Evolutionary conservation across 306 rosid genomes (phyloP).

Genomic region (Mucuna pruriens): DNA sequence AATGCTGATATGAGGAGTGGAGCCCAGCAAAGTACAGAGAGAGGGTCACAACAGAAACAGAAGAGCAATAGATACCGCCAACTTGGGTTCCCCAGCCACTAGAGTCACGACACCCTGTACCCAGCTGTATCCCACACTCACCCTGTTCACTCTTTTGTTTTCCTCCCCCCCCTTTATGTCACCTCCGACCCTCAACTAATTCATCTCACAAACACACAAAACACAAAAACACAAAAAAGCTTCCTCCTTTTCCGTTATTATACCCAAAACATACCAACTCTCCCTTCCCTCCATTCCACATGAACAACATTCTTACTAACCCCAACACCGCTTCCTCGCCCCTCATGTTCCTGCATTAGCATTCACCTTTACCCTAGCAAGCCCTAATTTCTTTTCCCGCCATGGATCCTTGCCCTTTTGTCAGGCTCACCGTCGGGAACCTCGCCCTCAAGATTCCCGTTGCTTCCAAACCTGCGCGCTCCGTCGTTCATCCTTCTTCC

Average conservation of each 20-base stretch:
- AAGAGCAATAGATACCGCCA: constrained; percentile 26
- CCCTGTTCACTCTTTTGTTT: no score
- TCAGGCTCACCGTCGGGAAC: constrained; percentile 64
- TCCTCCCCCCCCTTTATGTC: background rate
- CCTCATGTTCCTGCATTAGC: background rate
- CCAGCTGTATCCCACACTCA: constrained; percentile 68
- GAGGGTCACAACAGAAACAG: background rate
- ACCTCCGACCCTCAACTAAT: background rate
- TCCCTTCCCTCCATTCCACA: background rate
- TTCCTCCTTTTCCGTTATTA: background rate
- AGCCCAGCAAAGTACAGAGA: constrained; percentile 39
- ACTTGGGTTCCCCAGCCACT: constrained; percentile 55
- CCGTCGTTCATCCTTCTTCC: constrained; percentile 76
- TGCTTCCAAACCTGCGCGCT: constrained; percentile 74
- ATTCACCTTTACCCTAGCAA: background rate
- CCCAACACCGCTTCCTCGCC: background rate
- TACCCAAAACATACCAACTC: background rate
- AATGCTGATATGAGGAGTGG: constrained; percentile 34
- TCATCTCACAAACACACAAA: constrained; percentile 3
- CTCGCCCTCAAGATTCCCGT: constrained; percentile 79
- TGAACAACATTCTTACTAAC: background rate
- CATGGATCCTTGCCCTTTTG: constrained; percentile 91
- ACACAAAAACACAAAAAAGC: background rate
- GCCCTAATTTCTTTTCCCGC: background rate
- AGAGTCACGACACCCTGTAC: constrained; percentile 61